These are phyloP conservation scores for barley (Hordeum vulgare) DNA, from an alignment of 176 grass and related monocot species.

Conservation along the genomic window DNA sequence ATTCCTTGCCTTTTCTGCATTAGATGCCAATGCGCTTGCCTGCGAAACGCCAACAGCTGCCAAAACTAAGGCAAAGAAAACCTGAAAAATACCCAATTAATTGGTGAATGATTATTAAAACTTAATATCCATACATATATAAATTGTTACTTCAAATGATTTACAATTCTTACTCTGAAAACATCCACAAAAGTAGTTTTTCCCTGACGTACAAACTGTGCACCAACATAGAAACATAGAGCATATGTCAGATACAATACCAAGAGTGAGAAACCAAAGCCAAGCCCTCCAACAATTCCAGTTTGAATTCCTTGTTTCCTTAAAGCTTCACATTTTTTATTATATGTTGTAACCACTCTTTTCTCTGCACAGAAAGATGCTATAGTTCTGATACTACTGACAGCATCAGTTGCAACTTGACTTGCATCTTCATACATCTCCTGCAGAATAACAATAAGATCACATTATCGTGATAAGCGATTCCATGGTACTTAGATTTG, in stretches of 20 bases:
- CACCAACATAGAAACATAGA: constrained; percentile 62
- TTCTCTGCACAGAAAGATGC: constrained; percentile 55
- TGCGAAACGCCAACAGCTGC: constrained; percentile 36
- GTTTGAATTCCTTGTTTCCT: constrained; percentile 45
- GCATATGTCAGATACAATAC: constrained; percentile 30
- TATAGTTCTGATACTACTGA: constrained; percentile 56
- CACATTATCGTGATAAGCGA: neutral
- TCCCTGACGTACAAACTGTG: constrained; percentile 34
- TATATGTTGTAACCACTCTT: constrained; percentile 43
- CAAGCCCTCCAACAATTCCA: constrained; percentile 46
- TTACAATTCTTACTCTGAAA: constrained; percentile 34
- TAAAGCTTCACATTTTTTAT: constrained; percentile 43
- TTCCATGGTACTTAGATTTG: neutral
- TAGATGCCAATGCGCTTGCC: constrained; percentile 31
- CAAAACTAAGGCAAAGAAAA: constrained; percentile 54
- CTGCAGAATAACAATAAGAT: neutral
- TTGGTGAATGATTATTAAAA: neutral
- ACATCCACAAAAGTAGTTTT: constrained; percentile 47
- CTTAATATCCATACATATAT: neutral
- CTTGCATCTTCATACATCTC: constrained; percentile 61
- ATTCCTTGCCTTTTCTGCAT: constrained; percentile 51
- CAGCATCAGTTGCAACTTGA: constrained; percentile 55
- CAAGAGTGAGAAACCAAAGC: constrained; percentile 44
- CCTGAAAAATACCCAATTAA: constrained; percentile 19
- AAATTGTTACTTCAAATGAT: neutral